phyloP scores from a whole-genome alignment of 2,329 filamentous ascomycete genomes.

The Alternaria alternata region DNA sequence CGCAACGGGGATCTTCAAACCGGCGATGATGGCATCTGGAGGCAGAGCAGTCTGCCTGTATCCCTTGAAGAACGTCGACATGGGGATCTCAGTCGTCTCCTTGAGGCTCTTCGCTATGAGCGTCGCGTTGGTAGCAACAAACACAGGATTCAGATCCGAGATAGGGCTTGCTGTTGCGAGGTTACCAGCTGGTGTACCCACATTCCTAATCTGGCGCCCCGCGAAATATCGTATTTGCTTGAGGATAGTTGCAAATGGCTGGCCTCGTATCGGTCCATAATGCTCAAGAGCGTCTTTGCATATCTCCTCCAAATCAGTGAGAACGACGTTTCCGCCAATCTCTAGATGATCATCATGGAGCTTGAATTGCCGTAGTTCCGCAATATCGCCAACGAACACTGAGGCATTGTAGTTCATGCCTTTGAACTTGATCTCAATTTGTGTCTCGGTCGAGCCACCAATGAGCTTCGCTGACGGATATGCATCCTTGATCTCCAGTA shows the following conservation, averaged over 20 bases:
- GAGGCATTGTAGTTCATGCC: slow-evolving; percentile 88
- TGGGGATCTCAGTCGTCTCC: slow-evolving; percentile 83
- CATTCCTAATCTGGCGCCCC: slow-evolving; percentile 93
- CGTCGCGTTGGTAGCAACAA: slow-evolving; percentile 85
- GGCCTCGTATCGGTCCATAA: slow-evolving; percentile 75
- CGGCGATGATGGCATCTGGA: slow-evolving; percentile 82
- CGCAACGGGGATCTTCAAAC: slow-evolving; percentile 83
- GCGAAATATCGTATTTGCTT: slow-evolving; percentile 97
- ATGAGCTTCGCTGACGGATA: slow-evolving; percentile 92
- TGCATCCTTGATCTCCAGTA: slow-evolving; percentile 88
- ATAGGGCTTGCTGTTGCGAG: slow-evolving; percentile 94
- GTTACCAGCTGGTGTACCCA: slow-evolving; percentile 96
- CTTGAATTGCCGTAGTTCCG: slow-evolving; percentile 82
- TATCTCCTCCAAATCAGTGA: slow-evolving; percentile 90
- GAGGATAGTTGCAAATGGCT: slow-evolving; percentile 88
- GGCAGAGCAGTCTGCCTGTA: slow-evolving; percentile 86
- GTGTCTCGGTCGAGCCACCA: slow-evolving; percentile 93
- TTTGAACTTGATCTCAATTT: slow-evolving; percentile 99
- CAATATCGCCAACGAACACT: slow-evolving; percentile 91
- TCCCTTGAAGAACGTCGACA: slow-evolving; percentile 90
- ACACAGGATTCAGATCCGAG: slow-evolving; percentile 92
- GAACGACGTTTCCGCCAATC: slow-evolving; percentile 88
- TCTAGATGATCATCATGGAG: slow-evolving; percentile 85
- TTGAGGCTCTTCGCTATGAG: slow-evolving; percentile 80
- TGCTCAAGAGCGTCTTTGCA: slow-evolving; percentile 79